phyloP scores from a whole-genome alignment of 139 green algal species.

The Tetratostichococcus sp. region DNA sequence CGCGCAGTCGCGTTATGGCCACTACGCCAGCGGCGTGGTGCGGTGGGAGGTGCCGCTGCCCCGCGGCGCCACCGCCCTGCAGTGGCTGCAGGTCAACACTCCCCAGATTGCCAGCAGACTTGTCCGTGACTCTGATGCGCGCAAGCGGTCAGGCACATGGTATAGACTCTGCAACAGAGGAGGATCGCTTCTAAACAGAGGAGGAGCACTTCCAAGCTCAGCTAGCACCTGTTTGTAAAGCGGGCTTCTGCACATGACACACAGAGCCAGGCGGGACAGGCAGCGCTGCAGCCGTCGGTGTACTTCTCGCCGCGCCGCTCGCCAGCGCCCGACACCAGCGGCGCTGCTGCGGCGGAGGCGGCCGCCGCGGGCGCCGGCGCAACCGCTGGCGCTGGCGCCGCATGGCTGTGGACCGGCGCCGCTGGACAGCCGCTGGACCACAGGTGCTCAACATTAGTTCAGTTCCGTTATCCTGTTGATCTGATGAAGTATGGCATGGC shows the following conservation, averaged over 20 bases:
- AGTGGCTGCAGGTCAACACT: conserved; percentile 31
- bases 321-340: conserved; percentile 59
- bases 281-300: conserved; percentile 28
- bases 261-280: conserved; percentile 18
- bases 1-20: not conserved
- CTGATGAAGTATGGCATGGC: too few relatives aligned
- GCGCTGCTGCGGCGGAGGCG: conserved; percentile 39
- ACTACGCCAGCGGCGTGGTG: conserved; percentile 27
- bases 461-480: not conserved
- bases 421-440: conserved; percentile 38
- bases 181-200: too few relatives aligned
- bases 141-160: too few relatives aligned
- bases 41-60: conserved; percentile 46
- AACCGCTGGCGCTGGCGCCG: conserved; percentile 56
- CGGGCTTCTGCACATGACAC: too few relatives aligned
- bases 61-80: conserved; percentile 14
- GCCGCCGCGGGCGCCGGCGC: conserved; percentile 35
- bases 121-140: too few relatives aligned
- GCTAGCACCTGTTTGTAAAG: too few relatives aligned
- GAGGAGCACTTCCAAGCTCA: too few relatives aligned
- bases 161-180: too few relatives aligned
- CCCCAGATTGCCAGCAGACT: too few relatives aligned
- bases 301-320: conserved; percentile 76
- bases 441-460: not conserved
- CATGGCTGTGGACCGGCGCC: conserved; percentile 72